Base-by-base conservation (phyloP, 2,329 filamentous ascomycete species). In the Fusarium veterinarium region DNA sequence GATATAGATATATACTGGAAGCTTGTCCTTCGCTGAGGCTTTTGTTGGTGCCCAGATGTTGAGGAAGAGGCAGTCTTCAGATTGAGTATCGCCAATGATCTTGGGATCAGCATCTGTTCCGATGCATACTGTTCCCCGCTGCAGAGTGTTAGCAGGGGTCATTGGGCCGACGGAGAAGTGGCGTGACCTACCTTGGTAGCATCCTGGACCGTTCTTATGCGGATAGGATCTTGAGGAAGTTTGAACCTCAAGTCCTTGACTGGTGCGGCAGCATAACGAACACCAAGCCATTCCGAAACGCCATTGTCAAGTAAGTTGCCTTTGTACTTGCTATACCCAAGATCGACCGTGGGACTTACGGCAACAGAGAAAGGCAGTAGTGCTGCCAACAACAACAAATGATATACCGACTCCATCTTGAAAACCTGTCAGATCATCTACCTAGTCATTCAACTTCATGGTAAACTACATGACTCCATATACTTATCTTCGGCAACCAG, bases 231-330 rank as follows among this genome's bases (percentile, higher is more conserved):
- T 75, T 87, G 83, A 0, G 93, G 92, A 17, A 90, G 89, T 59
- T 86, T 84, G 77, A 95, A 95, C 25, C 93, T 87, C 67, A 93
- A 78, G 10, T 87, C 75, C 3, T 90, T 91, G 5, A 92, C 63
- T 0, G 93, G 93, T 19, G 92, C 85, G 9, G 91, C 90, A 3
- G 93, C 93, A 82, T 90, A 96, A 46, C 92, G 89, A 71, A 96
- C 89, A 3, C 92, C 93, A 12, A 93, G 86, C 92, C 92, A 95
- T 79, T 91, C 86, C 5, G 88, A 90, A 52, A 94, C 83, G 2
- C 90, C 91, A 73, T 88, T 88, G 0, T 80, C 73, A 3, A 87
- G 82, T 3, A 83, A 77, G 8, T 83, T 80, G 13, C 93, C 93
- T 55, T 85, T 80, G 77, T 95, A 94, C 31, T 84, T 87, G 35